These are phyloP conservation scores for Glomus cerebriforme DNA, from an alignment of 192 early-diverging fungal species.

Conservation along the genomic window DNA sequence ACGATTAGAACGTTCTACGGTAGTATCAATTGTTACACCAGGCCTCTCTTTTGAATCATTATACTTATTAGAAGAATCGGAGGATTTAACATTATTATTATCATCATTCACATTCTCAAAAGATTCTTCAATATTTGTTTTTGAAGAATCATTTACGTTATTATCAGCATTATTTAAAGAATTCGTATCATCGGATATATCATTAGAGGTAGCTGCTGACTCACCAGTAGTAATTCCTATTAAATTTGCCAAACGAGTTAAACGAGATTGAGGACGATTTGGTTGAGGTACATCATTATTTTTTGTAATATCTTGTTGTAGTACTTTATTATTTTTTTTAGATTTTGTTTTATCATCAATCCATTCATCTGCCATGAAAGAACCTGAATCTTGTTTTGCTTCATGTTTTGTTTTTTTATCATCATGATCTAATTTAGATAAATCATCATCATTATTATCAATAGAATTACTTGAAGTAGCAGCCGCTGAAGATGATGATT, in stretches of 20 bases:
- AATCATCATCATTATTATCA: background rate
- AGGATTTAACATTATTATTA: background rate
- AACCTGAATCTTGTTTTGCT: background rate
- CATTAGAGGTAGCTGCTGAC: background rate
- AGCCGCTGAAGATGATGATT: background rate
- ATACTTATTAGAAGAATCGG: background rate
- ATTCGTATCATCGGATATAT: background rate
- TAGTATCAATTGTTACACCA: constrained; percentile 22
- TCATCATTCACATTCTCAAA: background rate
- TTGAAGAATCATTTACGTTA: background rate
- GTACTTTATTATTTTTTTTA: background rate
- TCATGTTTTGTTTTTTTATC: background rate
- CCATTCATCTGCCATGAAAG: background rate
- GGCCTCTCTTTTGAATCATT: background rate
- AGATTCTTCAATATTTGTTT: background rate
- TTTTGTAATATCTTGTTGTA: background rate
- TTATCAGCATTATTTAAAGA: background rate
- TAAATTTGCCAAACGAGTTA: constrained; percentile 12
- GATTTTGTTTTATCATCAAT: background rate
- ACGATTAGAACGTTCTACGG: background rate
- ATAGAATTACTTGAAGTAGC: background rate
- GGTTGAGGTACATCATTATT: background rate
- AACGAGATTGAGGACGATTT: background rate
- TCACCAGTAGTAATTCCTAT: background rate
- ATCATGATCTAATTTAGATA: background rate